phyloP scores from a whole-genome alignment of 176 grass and related monocot genomes.

The Bonia amplexicaulis region DNA sequence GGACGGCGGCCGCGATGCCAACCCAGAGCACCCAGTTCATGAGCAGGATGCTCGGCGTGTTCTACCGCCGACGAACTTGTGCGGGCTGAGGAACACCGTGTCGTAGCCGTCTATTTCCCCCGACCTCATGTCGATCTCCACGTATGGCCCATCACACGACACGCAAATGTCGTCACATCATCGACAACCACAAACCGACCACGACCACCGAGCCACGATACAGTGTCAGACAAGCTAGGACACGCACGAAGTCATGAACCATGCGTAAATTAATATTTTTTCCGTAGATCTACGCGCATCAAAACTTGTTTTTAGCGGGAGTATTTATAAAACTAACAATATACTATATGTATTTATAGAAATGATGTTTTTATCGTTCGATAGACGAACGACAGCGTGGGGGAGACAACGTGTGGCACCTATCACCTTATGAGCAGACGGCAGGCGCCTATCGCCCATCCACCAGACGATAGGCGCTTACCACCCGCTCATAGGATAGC shows the following conservation, averaged over 20 bases:
- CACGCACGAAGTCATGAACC: not conserved
- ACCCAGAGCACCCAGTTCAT: slow-evolving; percentile 63
- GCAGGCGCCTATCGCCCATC: no score
- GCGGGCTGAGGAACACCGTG: slow-evolving; percentile 79
- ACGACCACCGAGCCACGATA: not conserved
- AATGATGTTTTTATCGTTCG: no score
- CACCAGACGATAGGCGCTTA: no score
- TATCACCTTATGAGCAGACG: accelerated
- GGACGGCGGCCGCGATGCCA: slow-evolving; percentile 40
- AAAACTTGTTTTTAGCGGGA: no score
- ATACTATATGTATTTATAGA: no score
- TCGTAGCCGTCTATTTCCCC: slow-evolving; percentile 78
- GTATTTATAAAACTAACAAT: no score
- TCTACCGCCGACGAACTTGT: slow-evolving; percentile 82
- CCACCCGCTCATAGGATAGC: accelerated
- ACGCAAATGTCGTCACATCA: not conserved
- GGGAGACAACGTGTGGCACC: no score
- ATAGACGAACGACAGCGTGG: accelerated
- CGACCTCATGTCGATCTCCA: slow-evolving; percentile 71
- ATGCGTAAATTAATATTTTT: not conserved
- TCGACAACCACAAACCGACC: not conserved
- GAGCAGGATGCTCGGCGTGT: slow-evolving; percentile 71
- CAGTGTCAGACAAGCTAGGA: not conserved
- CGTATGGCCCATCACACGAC: slow-evolving; percentile 62
- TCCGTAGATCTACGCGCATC: no score